A percentile compares a stretch with the other conserved stretches of the same genome.
phyloP scores from a whole-genome alignment of 2,329 filamentous ascomycete genomes.

The Talaromyces albobiverticillius region DNA sequence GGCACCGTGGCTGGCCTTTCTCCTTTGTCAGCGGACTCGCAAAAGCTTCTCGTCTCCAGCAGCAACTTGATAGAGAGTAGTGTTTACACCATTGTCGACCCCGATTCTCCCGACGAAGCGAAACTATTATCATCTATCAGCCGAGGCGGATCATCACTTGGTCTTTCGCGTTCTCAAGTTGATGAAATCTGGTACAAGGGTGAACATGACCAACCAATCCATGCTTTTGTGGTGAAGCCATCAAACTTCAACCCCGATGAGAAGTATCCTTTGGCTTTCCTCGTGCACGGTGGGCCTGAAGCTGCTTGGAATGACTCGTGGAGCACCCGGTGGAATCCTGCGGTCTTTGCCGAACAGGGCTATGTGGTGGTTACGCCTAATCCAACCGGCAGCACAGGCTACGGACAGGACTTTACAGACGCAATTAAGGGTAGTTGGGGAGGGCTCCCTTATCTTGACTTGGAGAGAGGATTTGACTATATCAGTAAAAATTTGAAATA shows the following conservation, averaged over 20 bases:
- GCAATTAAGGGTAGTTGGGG: conserved; percentile 54
- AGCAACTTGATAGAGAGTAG: conserved; percentile 46
- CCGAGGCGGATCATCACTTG: conserved; percentile 36
- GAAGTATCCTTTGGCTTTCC: conserved; percentile 54
- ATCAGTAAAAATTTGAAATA: conserved; percentile 51
- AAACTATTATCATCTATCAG: conserved; percentile 38
- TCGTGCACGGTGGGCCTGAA: conserved; percentile 55
- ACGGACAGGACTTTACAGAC: conserved; percentile 54
- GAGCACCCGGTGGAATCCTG: conserved; percentile 54
- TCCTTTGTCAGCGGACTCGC: conserved; percentile 31
- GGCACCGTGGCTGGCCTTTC: conserved; percentile 42
- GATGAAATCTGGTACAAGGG: conserved; percentile 47
- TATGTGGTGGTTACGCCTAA: conserved; percentile 61
- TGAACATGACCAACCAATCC: conserved; percentile 42
- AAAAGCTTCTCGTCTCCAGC: conserved; percentile 41
- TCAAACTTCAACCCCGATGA: conserved; percentile 44
- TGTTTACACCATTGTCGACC: conserved; percentile 40
- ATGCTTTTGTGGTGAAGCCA: conserved; percentile 48
- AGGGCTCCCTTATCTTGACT: conserved; percentile 54
- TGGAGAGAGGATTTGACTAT: conserved; percentile 53
- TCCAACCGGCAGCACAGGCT: conserved; percentile 57
- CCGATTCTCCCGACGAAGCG: conserved; percentile 26
- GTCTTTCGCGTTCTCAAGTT: conserved; percentile 41
- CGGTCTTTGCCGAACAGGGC: conserved; percentile 59
- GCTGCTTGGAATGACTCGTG: conserved; percentile 54